These are phyloP conservation scores for Monilinia polystroma DNA, from an alignment of 2,329 filamentous ascomycete genomes.

Conservation along the genomic window DNA sequence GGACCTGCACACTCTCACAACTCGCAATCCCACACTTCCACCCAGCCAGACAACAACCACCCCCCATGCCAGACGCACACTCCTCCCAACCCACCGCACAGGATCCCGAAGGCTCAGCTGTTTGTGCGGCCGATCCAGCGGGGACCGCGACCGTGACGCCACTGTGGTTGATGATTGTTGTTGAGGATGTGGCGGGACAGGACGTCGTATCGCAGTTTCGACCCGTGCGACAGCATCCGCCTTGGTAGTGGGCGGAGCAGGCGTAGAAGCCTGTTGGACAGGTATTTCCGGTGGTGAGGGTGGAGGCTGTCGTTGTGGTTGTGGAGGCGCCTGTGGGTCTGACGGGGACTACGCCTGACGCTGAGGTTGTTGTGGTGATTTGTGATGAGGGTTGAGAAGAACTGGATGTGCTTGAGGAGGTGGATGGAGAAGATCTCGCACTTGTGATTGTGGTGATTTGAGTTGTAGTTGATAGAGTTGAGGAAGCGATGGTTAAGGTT, in stretches of 20 bases:
- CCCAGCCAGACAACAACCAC: constrained; percentile 81
- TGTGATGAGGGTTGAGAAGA: constrained; percentile 41
- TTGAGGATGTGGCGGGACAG: constrained; percentile 63
- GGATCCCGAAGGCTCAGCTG: constrained; percentile 42
- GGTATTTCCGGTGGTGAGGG: constrained; percentile 34
- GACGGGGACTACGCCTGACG: constrained; percentile 47
- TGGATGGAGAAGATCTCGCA: constrained; percentile 4
- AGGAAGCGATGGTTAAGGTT: constrained; percentile 26
- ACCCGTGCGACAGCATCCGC: constrained; percentile 86
- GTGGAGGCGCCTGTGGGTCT: constrained; percentile 48
- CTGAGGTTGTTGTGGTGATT: constrained; percentile 43
- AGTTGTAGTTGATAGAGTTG: constrained; percentile 19
- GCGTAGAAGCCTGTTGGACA: constrained; percentile 93
- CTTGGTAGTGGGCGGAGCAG: constrained; percentile 76
- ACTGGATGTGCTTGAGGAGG: constrained; percentile 6
- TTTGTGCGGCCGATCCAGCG: constrained; percentile 47
- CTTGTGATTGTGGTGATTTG: constrained; percentile 39
- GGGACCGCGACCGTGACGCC: constrained; percentile 72
- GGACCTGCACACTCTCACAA: constrained; percentile 61
- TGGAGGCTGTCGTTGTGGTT: constrained; percentile 40
- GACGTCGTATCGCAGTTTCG: constrained; percentile 79
- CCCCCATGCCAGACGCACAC: constrained; percentile 63
- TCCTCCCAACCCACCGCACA: constrained; percentile 80
- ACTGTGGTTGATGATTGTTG: constrained; percentile 61
- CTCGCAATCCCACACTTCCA: constrained; percentile 71